Base-by-base conservation (phyloP, 768 basidiomycete genomes). In the Panus rudis region DNA sequence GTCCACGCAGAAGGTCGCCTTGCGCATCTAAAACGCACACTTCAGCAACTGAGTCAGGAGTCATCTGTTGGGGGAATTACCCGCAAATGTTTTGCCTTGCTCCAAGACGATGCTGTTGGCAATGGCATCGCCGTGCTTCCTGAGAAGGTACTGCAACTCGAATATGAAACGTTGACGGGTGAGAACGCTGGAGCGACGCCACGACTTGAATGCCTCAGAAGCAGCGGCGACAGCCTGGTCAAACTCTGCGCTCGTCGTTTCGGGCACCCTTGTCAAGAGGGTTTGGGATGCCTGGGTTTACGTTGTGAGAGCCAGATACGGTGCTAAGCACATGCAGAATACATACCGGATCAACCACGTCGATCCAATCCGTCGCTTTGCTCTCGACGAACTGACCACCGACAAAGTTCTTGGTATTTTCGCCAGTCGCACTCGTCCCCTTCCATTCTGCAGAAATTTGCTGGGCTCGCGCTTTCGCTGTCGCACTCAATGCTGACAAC, bases 71-170 rank as follows among this genome's bases (percentile, higher is more conserved):
- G 14, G 17, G 39, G 22, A 34, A n/a, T 22, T 52, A 86, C 86
- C 86, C 50, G 86, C 78, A 32, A 88, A 64, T 0, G 94, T 99
- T 68, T 97, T 97, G 13, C 94, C 94, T 64, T 98, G 94, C 60
- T 97, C 93, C 17, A 97, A 66, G 20, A 93, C 91, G 43, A 97
- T 97, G 53, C 84, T 91, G 32, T 70, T 73, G 1, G 92, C 93
- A 42, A 99, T 74, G 39, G 82, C 84, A 54, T 91, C 90, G 6
- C 83, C 75, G 60, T 97, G 81, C 59, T 88, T 71, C 34, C 92
- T 83, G 44, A 99, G 79, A 22, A 90, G 73, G 46, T 81, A 75
- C 58, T 97, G 94, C 23, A 98, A 96, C 92, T 96, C 89, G 45
- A 97, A 67, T 41, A 82, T 83, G 60, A 96, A 85, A 45, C 81